These are phyloP conservation scores for Arthrobotrys musiformis DNA, from an alignment of 2,329 filamentous ascomycete species.

Conservation along the genomic window DNA sequence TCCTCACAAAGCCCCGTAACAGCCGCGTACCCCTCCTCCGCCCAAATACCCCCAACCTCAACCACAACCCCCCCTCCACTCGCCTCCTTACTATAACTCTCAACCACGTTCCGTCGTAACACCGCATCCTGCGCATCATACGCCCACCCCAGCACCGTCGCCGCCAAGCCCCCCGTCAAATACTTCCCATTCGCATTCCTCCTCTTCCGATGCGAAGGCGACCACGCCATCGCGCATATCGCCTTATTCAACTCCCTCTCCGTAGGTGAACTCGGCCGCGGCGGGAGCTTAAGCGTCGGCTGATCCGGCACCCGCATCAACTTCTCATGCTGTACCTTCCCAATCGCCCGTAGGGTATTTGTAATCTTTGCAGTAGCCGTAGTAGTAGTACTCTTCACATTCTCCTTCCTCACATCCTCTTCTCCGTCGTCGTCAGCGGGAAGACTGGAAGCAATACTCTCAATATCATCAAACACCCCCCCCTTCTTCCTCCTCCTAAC, in stretches of 20 bases:
- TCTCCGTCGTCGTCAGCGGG: conserved; percentile 8
- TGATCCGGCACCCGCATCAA: conserved; percentile 49
- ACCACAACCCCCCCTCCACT: conserved; percentile 2
- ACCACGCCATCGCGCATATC: conserved; percentile 55
- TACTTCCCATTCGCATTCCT: conserved; percentile 43
- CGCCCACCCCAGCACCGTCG: conserved; percentile 46
- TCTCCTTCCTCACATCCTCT: conserved; percentile 25
- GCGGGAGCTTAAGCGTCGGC: conserved; percentile 38
- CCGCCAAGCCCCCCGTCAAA: conserved; percentile 44
- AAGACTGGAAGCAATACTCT: conserved; percentile 51
- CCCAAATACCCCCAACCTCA: conserved; percentile 18
- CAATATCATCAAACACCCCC: conserved; percentile 51
- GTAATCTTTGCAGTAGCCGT: background rate
- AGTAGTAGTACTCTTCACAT: background rate
- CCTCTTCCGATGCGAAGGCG: conserved; percentile 47
- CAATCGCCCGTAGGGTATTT: too few species aligned
- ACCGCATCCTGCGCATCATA: conserved; percentile 52
- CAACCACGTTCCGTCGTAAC: conserved; percentile 39
- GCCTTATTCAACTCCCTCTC: conserved; percentile 45
- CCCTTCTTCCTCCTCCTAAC: conserved; percentile 32
- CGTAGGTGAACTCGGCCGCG: conserved; percentile 27
- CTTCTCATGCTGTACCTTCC: too few species aligned
- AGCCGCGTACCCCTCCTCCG: conserved; percentile 52
- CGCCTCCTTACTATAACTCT: background rate
- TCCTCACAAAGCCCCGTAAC: conserved; percentile 15